A percentile compares a stretch with the other conserved stretches of the same genome.
These are phyloP conservation scores for Trypethelium eluteriae DNA, from an alignment of 495 filamentous ascomycete genomes.

Conservation along the genomic window DNA sequence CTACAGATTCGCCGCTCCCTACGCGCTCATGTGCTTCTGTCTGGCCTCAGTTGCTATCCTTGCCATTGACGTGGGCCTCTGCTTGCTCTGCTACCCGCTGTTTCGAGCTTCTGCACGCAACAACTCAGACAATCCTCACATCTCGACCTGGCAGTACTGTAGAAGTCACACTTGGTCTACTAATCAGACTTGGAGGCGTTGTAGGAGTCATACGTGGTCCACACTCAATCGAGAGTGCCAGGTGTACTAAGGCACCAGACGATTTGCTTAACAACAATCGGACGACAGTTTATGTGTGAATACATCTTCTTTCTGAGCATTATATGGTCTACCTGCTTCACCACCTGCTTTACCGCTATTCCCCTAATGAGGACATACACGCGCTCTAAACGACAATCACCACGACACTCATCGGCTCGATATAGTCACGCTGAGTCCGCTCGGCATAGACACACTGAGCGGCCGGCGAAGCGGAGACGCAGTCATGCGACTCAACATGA, in stretches of 20 bases:
- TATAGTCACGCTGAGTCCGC: neutral
- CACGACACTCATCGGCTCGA: neutral
- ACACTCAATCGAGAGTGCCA: neutral
- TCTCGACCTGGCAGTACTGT: too few species aligned
- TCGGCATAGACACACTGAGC: neutral
- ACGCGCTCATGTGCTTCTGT: neutral
- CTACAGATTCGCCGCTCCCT: neutral
- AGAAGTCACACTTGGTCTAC: too few species aligned
- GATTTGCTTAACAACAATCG: neutral
- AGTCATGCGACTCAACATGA: neutral
- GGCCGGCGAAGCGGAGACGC: neutral
- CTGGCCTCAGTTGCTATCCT: neutral
- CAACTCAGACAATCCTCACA: too few species aligned
- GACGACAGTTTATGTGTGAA: constrained; percentile 1
- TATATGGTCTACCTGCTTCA: neutral
- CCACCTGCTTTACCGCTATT: neutral
- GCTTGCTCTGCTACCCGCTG: neutral
- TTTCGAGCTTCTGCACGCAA: too few species aligned
- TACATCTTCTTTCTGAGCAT: constrained; percentile 2
- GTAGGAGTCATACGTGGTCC: neutral
- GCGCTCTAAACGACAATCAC: neutral
- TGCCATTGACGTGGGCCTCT: neutral
- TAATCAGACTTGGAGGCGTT: neutral
- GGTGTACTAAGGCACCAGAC: neutral
- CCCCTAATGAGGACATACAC: neutral